These are phyloP conservation scores for Cryptococcus sp. DNA, from an alignment of 1,284 basidiomycete genomes.

Conservation along the genomic window DNA sequence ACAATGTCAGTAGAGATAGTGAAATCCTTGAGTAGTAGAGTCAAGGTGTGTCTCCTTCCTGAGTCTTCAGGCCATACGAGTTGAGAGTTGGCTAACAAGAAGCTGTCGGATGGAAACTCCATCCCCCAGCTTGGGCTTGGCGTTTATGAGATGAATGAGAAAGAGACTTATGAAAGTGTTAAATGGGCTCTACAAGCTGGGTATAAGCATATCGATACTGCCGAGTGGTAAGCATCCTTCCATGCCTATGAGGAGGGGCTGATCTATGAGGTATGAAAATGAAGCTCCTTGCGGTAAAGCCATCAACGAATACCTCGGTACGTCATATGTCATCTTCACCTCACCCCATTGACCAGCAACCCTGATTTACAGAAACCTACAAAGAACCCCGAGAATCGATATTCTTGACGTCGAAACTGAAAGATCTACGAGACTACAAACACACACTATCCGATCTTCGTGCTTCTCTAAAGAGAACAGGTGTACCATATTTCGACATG, in stretches of 20 bases:
- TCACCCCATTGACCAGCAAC: neutral
- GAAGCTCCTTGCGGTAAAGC: constrained; percentile 61
- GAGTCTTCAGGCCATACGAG: no score
- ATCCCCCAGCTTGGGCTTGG: constrained; percentile 66
- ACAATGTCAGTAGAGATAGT: constrained; percentile 10
- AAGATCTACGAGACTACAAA: constrained; percentile 57
- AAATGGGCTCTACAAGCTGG: constrained; percentile 64
- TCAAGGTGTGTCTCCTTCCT: constrained; percentile 15
- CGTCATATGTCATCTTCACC: constrained; percentile 13
- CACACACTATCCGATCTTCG: constrained; percentile 54
- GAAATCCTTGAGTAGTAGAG: constrained; percentile 19
- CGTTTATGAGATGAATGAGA: constrained; percentile 60
- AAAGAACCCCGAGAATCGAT: constrained; percentile 55
- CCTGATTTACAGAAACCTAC: constrained; percentile 11
- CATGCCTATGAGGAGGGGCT: neutral
- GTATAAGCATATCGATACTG: constrained; percentile 62
- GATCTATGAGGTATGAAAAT: constrained; percentile 61
- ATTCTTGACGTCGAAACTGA: constrained; percentile 67
- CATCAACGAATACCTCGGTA: constrained; percentile 57
- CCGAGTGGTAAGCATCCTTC: constrained; percentile 32
- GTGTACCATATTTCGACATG: constrained; percentile 51
- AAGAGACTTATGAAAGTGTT: constrained; percentile 57
- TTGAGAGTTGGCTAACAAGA: neutral
- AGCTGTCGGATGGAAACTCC: constrained; percentile 60
- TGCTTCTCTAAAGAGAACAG: constrained; percentile 56